Evolutionary conservation across 164 flowering plant species (phyloP).

Genomic region (Aristolochia contorta): DNA sequence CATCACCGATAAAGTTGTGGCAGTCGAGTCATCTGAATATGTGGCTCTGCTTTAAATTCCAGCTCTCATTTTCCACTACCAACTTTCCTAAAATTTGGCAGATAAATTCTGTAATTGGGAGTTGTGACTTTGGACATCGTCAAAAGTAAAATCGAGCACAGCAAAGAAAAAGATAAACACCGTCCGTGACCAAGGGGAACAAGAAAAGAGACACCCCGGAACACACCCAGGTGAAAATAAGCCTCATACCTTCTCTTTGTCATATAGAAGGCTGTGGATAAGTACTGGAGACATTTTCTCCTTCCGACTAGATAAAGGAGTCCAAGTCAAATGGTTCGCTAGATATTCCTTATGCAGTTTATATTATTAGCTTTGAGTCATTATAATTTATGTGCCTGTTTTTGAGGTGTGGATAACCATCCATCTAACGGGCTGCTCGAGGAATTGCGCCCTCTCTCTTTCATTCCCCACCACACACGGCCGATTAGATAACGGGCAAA

Average conservation of each 20-base stretch:
- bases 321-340: no score
- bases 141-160: not conserved
- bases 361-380: no score
- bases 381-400: no score
- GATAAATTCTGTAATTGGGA: not conserved
- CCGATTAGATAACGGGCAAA: no score
- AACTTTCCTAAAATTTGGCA: not conserved
- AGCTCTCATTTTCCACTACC: not conserved
- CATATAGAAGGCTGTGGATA: no score
- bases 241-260: not conserved
- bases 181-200: not conserved
- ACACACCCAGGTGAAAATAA: not conserved
- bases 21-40: constrained; percentile 3
- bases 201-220: not conserved
- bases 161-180: not conserved
- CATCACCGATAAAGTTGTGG: constrained; percentile 5
- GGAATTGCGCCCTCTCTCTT: no score
- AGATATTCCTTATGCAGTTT: no score
- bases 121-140: not conserved
- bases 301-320: no score
- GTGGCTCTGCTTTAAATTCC: constrained; percentile 4
- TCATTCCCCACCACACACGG: no score
- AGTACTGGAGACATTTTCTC: no score
- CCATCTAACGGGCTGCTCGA: no score
- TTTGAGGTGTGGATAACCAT: no score